Percentiles rank a stretch among this genome's conserved stretches.
Conservation (phyloP, 108 stramenopile genomes). For the Cyclotella atomus region DNA sequence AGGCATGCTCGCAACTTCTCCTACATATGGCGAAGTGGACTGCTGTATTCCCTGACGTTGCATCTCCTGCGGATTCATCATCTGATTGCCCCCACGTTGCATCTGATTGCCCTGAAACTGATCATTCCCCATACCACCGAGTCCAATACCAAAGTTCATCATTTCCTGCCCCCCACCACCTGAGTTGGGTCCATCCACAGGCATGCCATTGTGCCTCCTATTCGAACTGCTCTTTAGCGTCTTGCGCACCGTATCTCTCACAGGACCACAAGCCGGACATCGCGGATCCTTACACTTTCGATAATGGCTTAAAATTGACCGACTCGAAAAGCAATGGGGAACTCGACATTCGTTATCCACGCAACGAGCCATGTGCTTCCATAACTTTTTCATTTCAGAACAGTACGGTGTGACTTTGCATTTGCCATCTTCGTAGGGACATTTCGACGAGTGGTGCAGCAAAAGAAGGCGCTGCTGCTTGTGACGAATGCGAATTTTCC, state of each 20-base stretch:
- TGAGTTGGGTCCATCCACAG: background rate
- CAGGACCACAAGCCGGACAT: conserved; percentile 97
- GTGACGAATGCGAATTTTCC: conserved; percentile 91
- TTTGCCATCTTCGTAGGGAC: conserved; percentile 83
- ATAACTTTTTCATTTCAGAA: conserved; percentile 95
- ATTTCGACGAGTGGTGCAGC: conserved; percentile 97
- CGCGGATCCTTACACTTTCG: conserved; percentile 93
- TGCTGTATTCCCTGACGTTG: conserved; percentile 13
- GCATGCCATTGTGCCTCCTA: conserved; percentile 11
- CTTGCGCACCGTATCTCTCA: conserved; percentile 93
- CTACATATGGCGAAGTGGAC: conserved; percentile 3
- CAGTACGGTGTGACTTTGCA: conserved; percentile 96
- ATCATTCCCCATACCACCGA: conserved; percentile 18
- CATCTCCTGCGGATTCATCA: conserved; percentile 14
- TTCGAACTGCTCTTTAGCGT: conserved; percentile 42
- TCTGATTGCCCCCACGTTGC: conserved; percentile 10
- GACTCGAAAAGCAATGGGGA: conserved; percentile 95
- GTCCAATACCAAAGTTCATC: conserved; percentile 16
- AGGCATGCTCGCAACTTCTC: conserved; percentile 15
- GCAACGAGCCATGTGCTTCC: conserved; percentile 99
- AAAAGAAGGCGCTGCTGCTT: conserved; percentile 97
- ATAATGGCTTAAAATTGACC: conserved; percentile 97
- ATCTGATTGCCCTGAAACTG: conserved; percentile 10
- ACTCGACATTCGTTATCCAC: conserved; percentile 95
- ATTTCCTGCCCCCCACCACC: conserved; percentile 6